These are phyloP conservation scores for Neoconidiobolus thromboides DNA, from an alignment of 371 early-diverging fungal species.

Conservation along the genomic window DNA sequence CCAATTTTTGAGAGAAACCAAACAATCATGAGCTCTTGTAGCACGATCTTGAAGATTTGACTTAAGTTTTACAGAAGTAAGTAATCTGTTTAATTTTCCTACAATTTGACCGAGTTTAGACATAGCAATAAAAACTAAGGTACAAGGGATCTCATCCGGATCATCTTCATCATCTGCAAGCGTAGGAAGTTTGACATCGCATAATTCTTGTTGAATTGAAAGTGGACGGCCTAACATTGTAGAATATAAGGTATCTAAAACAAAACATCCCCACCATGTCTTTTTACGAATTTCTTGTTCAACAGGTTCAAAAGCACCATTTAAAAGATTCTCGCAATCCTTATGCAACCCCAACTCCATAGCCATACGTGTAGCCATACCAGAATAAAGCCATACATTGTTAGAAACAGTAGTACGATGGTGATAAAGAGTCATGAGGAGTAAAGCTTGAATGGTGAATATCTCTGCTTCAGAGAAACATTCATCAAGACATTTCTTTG, in stretches of 20 bases:
- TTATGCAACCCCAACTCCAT: constrained; percentile 38
- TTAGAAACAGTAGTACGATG: constrained; percentile 12
- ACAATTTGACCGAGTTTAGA: constrained; percentile 5
- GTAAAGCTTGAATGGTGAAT: constrained; percentile 14
- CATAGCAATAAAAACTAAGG: constrained; percentile 4
- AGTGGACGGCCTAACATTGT: constrained; percentile 6
- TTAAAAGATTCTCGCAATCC: constrained; percentile 28
- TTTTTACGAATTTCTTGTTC: constrained; percentile 34
- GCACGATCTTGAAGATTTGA: constrained; percentile 5
- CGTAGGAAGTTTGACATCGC: constrained; percentile 5
- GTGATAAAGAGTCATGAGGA: constrained; percentile 14
- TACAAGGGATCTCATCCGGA: constrained; percentile 1
- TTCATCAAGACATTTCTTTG: constrained; percentile 7
- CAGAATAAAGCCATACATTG: constrained; percentile 13
- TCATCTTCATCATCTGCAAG: constrained; percentile 7
- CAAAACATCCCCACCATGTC: constrained; percentile 38
- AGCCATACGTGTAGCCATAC: constrained; percentile 38
- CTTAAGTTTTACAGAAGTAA: constrained; percentile 7
- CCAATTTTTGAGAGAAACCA: constrained; percentile 4
- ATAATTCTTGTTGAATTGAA: constrained; percentile 6
- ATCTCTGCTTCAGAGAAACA: constrained; percentile 7
- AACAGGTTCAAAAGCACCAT: constrained; percentile 17
- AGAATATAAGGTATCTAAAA: constrained; percentile 19
- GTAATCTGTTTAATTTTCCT: constrained; percentile 4
- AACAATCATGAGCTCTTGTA: constrained; percentile 2